phyloP scores from a whole-genome alignment of 192 early-diverging fungal genomes.

The Geranomyces variabilis region DNA sequence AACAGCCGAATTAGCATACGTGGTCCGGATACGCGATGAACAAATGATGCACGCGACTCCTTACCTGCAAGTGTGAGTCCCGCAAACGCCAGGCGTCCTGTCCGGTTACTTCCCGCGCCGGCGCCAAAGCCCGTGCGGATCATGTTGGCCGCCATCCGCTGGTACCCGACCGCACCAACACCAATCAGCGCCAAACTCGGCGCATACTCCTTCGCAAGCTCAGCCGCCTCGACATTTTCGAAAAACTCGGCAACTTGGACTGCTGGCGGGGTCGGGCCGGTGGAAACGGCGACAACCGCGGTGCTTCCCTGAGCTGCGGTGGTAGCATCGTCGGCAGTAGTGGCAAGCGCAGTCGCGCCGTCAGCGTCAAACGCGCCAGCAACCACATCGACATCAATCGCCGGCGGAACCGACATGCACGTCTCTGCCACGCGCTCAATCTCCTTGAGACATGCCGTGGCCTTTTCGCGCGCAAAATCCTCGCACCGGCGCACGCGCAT shows the following conservation, averaged over 20 bases:
- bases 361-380: conserved; percentile 42
- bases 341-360: conserved; percentile 4
- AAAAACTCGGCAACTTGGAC: conserved; percentile 58
- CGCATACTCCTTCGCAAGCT: conserved; percentile 55
- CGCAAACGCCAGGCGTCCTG: conserved; percentile 47
- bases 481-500: conserved; percentile 45
- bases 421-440: conserved; percentile 42
- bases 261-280: conserved; percentile 27
- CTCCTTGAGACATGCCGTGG: conserved; percentile 40
- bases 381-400: conserved; percentile 40
- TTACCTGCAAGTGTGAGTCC: conserved; percentile 57
- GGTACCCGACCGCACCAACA: conserved; percentile 52
- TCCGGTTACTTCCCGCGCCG: neutral
- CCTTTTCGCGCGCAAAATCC: conserved; percentile 44
- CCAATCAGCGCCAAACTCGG: conserved; percentile 49
- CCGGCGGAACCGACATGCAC: conserved; percentile 44
- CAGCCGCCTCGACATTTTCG: conserved; percentile 52
- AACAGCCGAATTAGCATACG: neutral
- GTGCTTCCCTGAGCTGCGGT: neutral
- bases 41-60: too few species aligned
- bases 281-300: neutral
- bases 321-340: neutral
- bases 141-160: conserved; percentile 36
- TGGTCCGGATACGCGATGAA: neutral
- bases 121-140: conserved; percentile 28